phyloP scores from a whole-genome alignment of 139 green algal species.

The Tetradesmus lagerheimii region DNA sequence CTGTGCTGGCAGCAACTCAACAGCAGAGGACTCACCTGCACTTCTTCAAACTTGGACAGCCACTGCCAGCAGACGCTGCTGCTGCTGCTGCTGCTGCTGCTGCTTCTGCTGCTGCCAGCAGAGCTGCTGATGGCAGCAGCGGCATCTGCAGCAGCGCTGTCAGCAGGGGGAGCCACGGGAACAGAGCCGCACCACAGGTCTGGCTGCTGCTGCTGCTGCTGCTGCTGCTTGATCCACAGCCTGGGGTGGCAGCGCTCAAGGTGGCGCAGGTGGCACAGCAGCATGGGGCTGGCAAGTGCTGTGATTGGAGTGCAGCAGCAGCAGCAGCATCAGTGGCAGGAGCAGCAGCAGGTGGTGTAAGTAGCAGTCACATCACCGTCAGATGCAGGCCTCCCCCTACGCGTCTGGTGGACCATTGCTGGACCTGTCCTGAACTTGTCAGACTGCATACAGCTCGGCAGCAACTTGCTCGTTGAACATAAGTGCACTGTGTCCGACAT shows the following conservation, averaged over 20 bases:
- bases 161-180: too few species aligned
- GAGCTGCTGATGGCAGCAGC: too few species aligned
- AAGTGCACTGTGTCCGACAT: not conserved
- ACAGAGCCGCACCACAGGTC: not conserved
- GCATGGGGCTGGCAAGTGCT: not conserved
- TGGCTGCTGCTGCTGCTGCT: not conserved
- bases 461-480: too few species aligned
- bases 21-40: not conserved
- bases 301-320: not conserved
- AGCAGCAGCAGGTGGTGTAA: not conserved
- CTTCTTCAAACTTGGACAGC: not conserved
- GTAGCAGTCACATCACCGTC: too few species aligned
- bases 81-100: too few species aligned
- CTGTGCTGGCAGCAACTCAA: too few species aligned
- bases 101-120: too few species aligned
- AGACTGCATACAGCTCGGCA: too few species aligned
- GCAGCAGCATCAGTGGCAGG: not conserved
- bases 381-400: too few species aligned
- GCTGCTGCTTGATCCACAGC: not conserved
- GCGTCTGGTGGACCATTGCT: too few species aligned
- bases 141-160: too few species aligned
- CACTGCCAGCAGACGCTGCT: not conserved
- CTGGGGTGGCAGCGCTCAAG: not conserved
- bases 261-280: not conserved
- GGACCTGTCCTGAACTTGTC: too few species aligned